Evolutionary conservation across 148 eudicot genomes (phyloP), one percentile per base, ranked within the genome.

Genomic region (Camellia sinensis): DNA sequence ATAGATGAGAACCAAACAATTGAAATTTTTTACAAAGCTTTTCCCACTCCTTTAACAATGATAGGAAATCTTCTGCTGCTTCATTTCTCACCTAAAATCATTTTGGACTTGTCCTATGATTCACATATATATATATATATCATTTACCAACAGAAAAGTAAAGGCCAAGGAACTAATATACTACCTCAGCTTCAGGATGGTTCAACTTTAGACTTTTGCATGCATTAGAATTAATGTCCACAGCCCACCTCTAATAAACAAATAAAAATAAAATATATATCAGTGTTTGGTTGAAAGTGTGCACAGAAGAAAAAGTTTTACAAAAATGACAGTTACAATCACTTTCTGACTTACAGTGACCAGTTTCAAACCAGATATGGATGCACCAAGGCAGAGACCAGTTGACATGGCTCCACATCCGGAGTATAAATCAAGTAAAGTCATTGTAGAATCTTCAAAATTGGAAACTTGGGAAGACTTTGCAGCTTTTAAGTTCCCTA

Each of bases 391-490:
- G 53, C 77, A 70, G 13, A 82, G 80, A 37, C 87, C 85, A 57
- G 87, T 73, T 12, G 87, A 82, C 87, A 85, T 85, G 12, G 85
- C 88, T 74, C 88, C 88, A 78, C 88, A 83, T 3, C 85, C 88
- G 0, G 83, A 80, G 53, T 85, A 85, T 29, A 85, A 64, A 59
- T 85, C 85, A 13, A 85, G 66, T n/a, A 82, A 10, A 11, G 56
- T 71, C 82, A 43, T 79, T 21, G 71, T 70, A 0, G 70, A 21
- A 56, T 17, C 18, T 15, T 78, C 29, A 67, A 5, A 40, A 44
- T 7, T 50, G 7, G 40, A 15, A 17, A 0, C 43, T 63, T 50
- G 12, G 7, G 73, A 64, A 6, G 10, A 18, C 71, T 73, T 73
- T 63, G 61, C 37, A 73, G n/a, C 37, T 29, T 64, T 37, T 50